Percentiles rank a stretch among this genome's conserved stretches.
phyloP scores from a whole-genome alignment of 169 alveolate species.

The Perkinsus olseni region DNA sequence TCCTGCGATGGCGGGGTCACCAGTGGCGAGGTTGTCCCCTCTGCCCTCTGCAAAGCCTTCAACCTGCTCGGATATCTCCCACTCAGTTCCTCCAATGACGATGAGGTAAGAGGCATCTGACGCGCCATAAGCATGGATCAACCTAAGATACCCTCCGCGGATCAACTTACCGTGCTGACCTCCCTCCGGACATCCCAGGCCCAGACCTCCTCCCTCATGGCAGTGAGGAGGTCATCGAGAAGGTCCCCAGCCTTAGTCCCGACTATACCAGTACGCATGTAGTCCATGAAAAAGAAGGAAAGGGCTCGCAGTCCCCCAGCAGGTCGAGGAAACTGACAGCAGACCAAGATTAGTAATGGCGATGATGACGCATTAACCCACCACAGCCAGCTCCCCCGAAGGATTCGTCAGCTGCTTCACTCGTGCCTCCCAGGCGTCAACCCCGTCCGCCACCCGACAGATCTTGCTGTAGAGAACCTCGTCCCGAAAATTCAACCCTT shows the following conservation, averaged over 20 bases:
- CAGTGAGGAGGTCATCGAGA: neutral
- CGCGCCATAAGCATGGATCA: neutral
- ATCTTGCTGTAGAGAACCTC: neutral
- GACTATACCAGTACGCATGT: neutral
- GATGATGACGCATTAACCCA: neutral
- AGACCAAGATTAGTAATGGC: neutral
- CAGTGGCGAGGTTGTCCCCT: neutral
- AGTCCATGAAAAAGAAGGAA: neutral
- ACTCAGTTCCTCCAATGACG: neutral
- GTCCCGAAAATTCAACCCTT: neutral
- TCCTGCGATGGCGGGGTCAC: neutral
- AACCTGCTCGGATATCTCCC: neutral
- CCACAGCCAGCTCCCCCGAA: neutral
- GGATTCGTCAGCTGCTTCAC: neutral
- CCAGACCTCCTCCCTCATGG: neutral
- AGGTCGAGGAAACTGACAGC: neutral
- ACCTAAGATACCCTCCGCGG: neutral
- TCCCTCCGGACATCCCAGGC: neutral
- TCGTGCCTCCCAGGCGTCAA: neutral
- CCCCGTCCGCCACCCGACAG: neutral
- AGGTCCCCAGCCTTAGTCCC: neutral
- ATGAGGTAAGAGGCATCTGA: neutral
- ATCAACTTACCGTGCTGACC: neutral
- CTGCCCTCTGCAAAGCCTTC: neutral
- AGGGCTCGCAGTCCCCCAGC: neutral